These are phyloP conservation scores for Candida ovalis DNA, from an alignment of 805 yeast species.

Conservation along the genomic window DNA sequence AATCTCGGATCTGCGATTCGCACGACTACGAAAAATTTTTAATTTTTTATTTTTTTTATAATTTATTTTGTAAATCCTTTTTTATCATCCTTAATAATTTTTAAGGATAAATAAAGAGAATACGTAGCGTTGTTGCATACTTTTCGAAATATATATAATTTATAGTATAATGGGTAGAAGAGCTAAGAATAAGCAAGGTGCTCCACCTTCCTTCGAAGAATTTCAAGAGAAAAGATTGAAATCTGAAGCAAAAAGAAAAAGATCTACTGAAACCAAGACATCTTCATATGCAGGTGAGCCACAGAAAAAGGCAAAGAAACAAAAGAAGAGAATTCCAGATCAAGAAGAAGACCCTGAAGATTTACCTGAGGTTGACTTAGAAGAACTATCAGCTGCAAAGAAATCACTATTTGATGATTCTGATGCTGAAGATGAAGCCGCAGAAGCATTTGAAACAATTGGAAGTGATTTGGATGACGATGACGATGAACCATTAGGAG, in stretches of 20 bases:
- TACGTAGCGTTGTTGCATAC: background rate
- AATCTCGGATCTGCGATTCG: background rate
- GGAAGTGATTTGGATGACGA: conserved; percentile 30
- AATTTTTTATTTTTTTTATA: background rate
- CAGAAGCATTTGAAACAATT: conserved; percentile 30
- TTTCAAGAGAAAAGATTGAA: conserved; percentile 47
- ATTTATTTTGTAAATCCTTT: background rate
- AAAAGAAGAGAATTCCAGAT: conserved; percentile 25
- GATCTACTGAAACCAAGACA: background rate
- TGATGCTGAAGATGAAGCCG: conserved; percentile 55
- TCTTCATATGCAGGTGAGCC: background rate
- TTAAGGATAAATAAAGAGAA: background rate
- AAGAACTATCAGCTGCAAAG: conserved; percentile 64
- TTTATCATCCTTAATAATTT: background rate
- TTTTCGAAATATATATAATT: background rate
- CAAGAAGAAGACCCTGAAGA: conserved; percentile 41
- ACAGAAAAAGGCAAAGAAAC: conserved; percentile 21
- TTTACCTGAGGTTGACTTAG: conserved; percentile 63
- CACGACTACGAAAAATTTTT: conserved; percentile 2
- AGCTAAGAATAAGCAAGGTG: conserved; percentile 88
- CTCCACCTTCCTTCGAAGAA: conserved; percentile 86
- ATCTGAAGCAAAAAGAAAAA: conserved; percentile 32
- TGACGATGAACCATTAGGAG: conserved; percentile 44
- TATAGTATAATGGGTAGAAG: conserved; percentile 79
- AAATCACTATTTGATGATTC: conserved; percentile 75